Base-by-base conservation (phyloP, 768 basidiomycete species). In the Heimioporus sp. region DNA sequence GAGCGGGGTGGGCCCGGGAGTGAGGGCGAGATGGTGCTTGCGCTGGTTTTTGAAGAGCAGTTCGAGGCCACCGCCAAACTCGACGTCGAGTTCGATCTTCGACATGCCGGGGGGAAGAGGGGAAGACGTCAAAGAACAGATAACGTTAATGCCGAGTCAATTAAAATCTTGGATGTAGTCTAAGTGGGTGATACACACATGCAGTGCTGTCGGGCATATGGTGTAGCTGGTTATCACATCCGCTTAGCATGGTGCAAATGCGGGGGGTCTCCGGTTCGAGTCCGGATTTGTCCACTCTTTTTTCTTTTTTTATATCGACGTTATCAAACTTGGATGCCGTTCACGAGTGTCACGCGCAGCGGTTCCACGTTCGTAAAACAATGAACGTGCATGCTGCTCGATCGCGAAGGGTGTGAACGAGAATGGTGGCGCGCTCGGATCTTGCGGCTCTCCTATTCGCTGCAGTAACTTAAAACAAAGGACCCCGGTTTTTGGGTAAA, bases 21-120 rank as follows among this genome's bases (percentile, higher is more conserved):
- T 86, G 6, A 93, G 64, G 5, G 72, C 58, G 35, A 94, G 55
- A 10, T 60, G 52, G 66, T 92, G 85, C 0, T 69, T 71, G 28
- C 85, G 84, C 54, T 82, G 64, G 57, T 90, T 88, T 10, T 77
- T 75, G 73, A 96, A 96, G 10, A 96, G 74, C 3, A 91, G 77
- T 66, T 96, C 93, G 51, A 94, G 82, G 15, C 92, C 92, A 38
- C 92, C 92, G 49, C 88, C 75, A 66, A 93, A 92, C 64, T 87
- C 86, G 59, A 93, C 71, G 52, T 81, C 87, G 59, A 92, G 56
- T 36, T 64, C 24, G 47, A 72, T 57, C 52, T 58, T 65, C 20
- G 51, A 56, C 49, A 56, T 58, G 11, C 20, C 10, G 34, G 12
- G 20, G 17, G 39, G 6, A 10, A 6, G 39, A 19, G n/a, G n/a